A percentile compares a stretch with the other conserved stretches of the same genome.
Conservation (phyloP, 2,329 filamentous ascomycete genomes). For the Thelonectria rubi region DNA sequence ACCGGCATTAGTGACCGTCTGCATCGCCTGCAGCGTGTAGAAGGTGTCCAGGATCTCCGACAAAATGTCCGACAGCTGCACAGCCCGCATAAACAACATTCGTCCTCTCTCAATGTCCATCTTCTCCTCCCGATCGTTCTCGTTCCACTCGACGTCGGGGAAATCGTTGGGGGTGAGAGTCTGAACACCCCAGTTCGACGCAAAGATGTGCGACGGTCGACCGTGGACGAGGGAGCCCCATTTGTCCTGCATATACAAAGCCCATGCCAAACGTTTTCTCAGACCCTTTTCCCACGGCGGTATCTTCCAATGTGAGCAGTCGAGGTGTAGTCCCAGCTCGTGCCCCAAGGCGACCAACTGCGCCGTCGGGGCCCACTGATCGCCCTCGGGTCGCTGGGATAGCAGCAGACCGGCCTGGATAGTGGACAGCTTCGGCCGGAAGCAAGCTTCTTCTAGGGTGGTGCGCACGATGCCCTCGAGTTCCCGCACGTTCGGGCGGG, state of each 20-base stretch:
- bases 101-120: conserved; percentile 73
- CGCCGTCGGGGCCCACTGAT: conserved; percentile 85
- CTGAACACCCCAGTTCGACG: conserved; percentile 79
- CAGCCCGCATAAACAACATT: conserved; percentile 78
- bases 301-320: conserved; percentile 88
- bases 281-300: conserved; percentile 87
- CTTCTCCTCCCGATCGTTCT: conserved; percentile 68
- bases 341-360: conserved; percentile 88
- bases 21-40: conserved; percentile 81
- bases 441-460: conserved; percentile 79
- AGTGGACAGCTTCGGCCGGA: conserved; percentile 82
- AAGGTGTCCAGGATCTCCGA: conserved; percentile 85
- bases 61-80: conserved; percentile 77
- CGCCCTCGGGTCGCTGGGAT: conserved; percentile 77
- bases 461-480: conserved; percentile 78
- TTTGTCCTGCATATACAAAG: conserved; percentile 91
- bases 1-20: conserved; percentile 72
- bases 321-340: conserved; percentile 87
- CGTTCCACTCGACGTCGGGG: conserved; percentile 74
- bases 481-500: conserved; percentile 75
- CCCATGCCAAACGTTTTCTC: conserved; percentile 88
- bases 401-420: conserved; percentile 80
- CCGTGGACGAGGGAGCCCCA: conserved; percentile 89
- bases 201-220: conserved; percentile 78
- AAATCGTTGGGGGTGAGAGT: conserved; percentile 74